Conservation (phyloP, 2,329 filamentous ascomycete genomes). For the Penicillium paneum region DNA sequence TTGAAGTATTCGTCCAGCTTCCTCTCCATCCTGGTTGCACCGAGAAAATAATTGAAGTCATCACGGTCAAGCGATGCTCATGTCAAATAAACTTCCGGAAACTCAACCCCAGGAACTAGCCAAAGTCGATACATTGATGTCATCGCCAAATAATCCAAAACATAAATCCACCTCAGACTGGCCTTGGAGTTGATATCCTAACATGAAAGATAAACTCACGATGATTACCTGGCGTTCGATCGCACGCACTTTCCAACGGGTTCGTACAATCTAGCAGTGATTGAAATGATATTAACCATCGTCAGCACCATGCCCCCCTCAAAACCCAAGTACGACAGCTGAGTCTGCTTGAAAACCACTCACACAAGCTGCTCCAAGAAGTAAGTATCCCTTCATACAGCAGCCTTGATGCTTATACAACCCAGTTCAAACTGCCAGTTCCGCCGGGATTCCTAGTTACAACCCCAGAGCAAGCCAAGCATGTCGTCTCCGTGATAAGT, state of each 20-base stretch:
- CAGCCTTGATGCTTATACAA: background rate
- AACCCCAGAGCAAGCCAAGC: conserved; percentile 21
- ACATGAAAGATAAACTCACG: background rate
- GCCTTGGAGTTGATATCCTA: background rate
- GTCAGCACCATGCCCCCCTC: background rate
- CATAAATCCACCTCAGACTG: background rate
- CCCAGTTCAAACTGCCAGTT: conserved; percentile 28
- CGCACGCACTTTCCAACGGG: background rate
- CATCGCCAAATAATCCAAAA: background rate
- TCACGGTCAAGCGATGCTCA: background rate
- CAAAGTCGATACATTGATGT: conserved; percentile 1
- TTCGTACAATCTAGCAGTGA: background rate
- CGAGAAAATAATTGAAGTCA: too few species aligned
- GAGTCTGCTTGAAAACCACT: conserved; percentile 3
- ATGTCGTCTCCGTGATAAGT: conserved; percentile 28
- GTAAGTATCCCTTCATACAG: background rate
- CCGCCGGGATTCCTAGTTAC: conserved; percentile 25
- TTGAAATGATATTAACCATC: background rate
- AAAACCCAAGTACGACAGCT: background rate
- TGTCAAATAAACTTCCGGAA: conserved; percentile 3
- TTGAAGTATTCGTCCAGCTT: too few species aligned
- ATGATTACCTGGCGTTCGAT: conserved; percentile 7
- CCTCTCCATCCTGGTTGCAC: too few species aligned
- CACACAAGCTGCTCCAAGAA: conserved; percentile 2
- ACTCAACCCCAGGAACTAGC: background rate